phyloP scores from a whole-genome alignment of 1,139 yeast genomes.

The Protomyces inundatus region DNA sequence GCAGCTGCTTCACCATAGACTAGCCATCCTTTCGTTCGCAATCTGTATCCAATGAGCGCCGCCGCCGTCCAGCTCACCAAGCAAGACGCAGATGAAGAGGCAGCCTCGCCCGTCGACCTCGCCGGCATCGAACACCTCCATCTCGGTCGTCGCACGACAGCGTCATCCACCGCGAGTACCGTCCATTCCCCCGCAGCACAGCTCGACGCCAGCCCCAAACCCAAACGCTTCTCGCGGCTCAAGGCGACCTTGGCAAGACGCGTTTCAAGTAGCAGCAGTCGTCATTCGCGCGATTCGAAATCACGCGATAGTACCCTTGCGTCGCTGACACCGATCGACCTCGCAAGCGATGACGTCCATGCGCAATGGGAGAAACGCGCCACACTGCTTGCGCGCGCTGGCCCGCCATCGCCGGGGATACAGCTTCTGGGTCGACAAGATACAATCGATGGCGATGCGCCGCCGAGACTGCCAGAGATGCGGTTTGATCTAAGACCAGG shows the following conservation, averaged over 20 bases:
- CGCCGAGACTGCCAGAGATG: constrained; percentile 9
- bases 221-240: not conserved
- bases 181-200: not conserved
- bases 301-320: not conserved
- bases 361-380: constrained; percentile 25
- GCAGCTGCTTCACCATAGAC: no score
- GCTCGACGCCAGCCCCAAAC: not conserved
- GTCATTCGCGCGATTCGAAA: not conserved
- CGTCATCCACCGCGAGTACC: not conserved
- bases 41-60: no score
- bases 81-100: not conserved
- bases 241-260: not conserved
- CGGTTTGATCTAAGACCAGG: not conserved
- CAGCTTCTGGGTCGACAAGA: constrained; percentile 9
- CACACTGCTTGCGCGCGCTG: constrained; percentile 23
- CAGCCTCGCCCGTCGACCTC: not conserved
- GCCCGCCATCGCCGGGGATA: constrained; percentile 14
- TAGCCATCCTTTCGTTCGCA: no score
- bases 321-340: not conserved
- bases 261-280: not conserved
- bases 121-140: not conserved
- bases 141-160: not conserved
- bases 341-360: constrained; percentile 5
- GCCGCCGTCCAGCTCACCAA: not conserved
- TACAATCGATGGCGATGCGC: constrained; percentile 3